A percentile compares a stretch with the other conserved stretches of the same genome.
Conservation (phyloP, 345 rosid genomes). For the Syzygium aromaticum region DNA sequence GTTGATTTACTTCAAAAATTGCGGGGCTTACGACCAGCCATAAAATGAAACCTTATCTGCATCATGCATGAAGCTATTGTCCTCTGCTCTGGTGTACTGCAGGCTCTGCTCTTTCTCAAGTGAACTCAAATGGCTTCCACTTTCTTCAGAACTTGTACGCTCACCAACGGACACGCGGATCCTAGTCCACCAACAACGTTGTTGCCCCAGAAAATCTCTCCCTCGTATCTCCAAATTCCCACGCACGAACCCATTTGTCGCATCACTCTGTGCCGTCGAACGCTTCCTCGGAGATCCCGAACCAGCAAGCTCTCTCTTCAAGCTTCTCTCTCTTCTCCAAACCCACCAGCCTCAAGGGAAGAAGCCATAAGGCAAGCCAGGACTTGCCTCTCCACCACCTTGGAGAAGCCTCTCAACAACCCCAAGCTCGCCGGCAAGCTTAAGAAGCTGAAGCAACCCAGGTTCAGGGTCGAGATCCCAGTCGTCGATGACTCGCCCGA, state of each 20-base stretch:
- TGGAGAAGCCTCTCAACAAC: conserved; percentile 67
- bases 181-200: conserved; percentile 2
- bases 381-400: conserved; percentile 58
- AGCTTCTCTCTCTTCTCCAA: conserved; percentile 35
- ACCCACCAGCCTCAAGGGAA: conserved; percentile 60
- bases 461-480: conserved; percentile 72
- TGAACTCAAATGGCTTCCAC: conserved; percentile 24
- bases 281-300: conserved; percentile 11
- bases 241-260: background rate
- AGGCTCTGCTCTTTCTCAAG: background rate
- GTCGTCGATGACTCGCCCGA: conserved; percentile 54
- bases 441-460: conserved; percentile 68
- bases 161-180: conserved; percentile 7
- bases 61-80: background rate
- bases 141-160: conserved; percentile 20
- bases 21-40: background rate
- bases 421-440: conserved; percentile 60
- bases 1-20: background rate
- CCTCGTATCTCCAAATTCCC: background rate
- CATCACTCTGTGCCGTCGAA: background rate
- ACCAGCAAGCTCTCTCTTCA: conserved; percentile 14
- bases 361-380: conserved; percentile 81
- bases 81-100: background rate
- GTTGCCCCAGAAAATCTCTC: background rate
- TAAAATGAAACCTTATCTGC: background rate